A percentile compares a stretch with the other conserved stretches of the same genome.
These are phyloP conservation scores for Xanthoceras sorbifolium DNA, from an alignment of 345 rosid genomes.

Conservation along the genomic window DNA sequence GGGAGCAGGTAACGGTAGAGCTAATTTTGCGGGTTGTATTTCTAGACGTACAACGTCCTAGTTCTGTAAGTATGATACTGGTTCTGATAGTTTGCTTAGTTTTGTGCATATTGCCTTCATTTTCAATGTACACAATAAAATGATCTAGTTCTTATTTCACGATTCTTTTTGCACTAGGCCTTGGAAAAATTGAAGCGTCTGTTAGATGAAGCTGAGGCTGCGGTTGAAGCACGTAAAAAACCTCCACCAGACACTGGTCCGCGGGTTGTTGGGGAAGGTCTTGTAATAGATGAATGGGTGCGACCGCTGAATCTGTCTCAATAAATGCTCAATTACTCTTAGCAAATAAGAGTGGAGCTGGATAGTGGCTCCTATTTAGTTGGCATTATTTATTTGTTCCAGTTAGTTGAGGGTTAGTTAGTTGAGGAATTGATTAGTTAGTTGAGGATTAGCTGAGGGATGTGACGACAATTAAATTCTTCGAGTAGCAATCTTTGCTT, in stretches of 20 bases:
- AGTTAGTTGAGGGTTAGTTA: too few species aligned
- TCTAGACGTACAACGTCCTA: conserved; percentile 65
- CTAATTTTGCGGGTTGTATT: conserved; percentile 78
- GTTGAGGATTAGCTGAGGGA: too few species aligned
- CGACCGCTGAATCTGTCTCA: neutral
- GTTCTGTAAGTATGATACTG: conserved; percentile 57
- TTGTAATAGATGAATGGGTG: conserved; percentile 99
- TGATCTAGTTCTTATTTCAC: neutral
- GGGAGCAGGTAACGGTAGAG: conserved; percentile 79
- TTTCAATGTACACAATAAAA: neutral
- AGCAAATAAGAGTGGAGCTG: too few species aligned
- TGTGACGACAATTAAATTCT: too few species aligned
- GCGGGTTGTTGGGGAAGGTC: conserved; percentile 85
- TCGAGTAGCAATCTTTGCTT: too few species aligned
- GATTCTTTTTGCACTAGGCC: conserved; percentile 40
- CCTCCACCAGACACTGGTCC: conserved; percentile 83
- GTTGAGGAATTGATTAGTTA: too few species aligned
- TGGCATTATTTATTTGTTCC: too few species aligned
- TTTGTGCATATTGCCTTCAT: neutral
- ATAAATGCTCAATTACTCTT: neutral
- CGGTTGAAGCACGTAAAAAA: conserved; percentile 80
- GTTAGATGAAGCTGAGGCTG: conserved; percentile 94
- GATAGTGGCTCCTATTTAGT: too few species aligned
- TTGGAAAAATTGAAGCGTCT: conserved; percentile 84
- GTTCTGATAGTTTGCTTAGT: neutral